These are phyloP conservation scores for Coniosporium tulheliwenetii DNA, from an alignment of 2,329 filamentous ascomycete genomes.

Conservation along the genomic window DNA sequence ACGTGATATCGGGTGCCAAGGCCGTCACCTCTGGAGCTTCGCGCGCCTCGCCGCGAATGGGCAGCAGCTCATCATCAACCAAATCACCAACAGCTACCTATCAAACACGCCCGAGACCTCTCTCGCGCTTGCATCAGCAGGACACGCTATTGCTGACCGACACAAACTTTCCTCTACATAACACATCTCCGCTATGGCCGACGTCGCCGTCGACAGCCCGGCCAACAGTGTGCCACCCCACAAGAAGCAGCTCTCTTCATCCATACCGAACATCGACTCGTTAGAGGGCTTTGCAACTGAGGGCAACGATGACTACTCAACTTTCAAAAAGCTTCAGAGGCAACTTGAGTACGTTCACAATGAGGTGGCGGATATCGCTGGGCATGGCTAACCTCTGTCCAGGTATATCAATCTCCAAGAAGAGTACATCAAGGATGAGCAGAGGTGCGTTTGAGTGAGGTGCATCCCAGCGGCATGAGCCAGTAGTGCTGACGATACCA, in stretches of 20 bases:
- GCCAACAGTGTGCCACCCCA: constrained; percentile 58
- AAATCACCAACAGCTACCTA: too few relatives aligned
- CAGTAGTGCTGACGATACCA: constrained; percentile 2
- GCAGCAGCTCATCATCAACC: too few relatives aligned
- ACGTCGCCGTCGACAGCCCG: constrained; percentile 72
- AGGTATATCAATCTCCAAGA: constrained; percentile 95
- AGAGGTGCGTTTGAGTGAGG: constrained; percentile 42
- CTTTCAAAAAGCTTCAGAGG: constrained; percentile 88
- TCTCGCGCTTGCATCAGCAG: too few relatives aligned
- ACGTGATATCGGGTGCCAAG: too few relatives aligned
- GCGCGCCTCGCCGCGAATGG: too few relatives aligned
- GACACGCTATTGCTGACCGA: too few relatives aligned
- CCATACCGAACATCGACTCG: constrained; percentile 79
- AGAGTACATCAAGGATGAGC: constrained; percentile 99
- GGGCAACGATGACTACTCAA: constrained; percentile 82
- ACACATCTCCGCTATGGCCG: constrained; percentile 41
- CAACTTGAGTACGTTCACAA: constrained; percentile 63
- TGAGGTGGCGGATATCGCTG: not conserved
- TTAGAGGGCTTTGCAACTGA: constrained; percentile 73
- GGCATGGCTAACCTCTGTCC: constrained; percentile 11
- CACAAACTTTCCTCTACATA: too few relatives aligned
- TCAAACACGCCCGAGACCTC: too few relatives aligned
- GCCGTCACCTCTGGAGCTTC: too few relatives aligned
- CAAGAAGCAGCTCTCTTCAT: constrained; percentile 62
- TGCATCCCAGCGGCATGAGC: not conserved